Evolutionary conservation across 345 rosid genomes (phyloP).

Genomic region (Linum lewisii): DNA sequence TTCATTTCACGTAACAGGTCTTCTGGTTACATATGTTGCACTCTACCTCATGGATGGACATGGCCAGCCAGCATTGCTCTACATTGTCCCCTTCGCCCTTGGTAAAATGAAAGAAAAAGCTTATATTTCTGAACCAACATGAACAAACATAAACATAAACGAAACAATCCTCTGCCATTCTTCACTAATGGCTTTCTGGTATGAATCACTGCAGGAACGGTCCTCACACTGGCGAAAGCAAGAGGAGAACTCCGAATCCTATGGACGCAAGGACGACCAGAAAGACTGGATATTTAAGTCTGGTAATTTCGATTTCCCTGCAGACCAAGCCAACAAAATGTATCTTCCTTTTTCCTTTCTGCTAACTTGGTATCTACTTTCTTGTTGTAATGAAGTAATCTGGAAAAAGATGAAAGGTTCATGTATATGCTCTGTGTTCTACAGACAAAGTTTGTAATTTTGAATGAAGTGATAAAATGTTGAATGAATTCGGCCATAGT

Average conservation of each 20-base stretch:
- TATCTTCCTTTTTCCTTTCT: not conserved
- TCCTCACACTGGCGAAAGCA: slow-evolving; percentile 57
- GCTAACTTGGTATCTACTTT: not conserved
- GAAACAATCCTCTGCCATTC: not conserved
- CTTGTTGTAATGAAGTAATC: not conserved
- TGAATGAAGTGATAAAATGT: too few relatives aligned
- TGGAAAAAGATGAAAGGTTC: not conserved
- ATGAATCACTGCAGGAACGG: slow-evolving; percentile 43
- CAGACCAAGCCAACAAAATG: not conserved
- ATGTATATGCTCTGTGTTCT: not conserved
- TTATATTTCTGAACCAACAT: slow-evolving; percentile 4
- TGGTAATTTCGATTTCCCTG: not conserved
- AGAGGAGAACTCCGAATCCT: slow-evolving; percentile 76
- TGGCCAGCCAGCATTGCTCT: slow-evolving; percentile 95
- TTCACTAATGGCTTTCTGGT: not conserved
- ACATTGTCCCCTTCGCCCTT: slow-evolving; percentile 90
- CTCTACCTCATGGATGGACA: slow-evolving; percentile 96
- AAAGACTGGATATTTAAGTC: slow-evolving; percentile 21
- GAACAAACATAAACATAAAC: not conserved
- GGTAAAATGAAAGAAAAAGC: slow-evolving; percentile 32
- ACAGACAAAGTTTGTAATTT: too few relatives aligned
- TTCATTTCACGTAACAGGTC: slow-evolving; percentile 36
- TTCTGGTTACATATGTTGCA: slow-evolving; percentile 82
- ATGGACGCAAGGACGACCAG: slow-evolving; percentile 82
- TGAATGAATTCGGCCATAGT: too few relatives aligned